A percentile compares a stretch with the other conserved stretches of the same genome.
Evolutionary conservation across 2,329 filamentous ascomycete species (phyloP).

Genomic region (Pyrenophora seminiperda): DNA sequence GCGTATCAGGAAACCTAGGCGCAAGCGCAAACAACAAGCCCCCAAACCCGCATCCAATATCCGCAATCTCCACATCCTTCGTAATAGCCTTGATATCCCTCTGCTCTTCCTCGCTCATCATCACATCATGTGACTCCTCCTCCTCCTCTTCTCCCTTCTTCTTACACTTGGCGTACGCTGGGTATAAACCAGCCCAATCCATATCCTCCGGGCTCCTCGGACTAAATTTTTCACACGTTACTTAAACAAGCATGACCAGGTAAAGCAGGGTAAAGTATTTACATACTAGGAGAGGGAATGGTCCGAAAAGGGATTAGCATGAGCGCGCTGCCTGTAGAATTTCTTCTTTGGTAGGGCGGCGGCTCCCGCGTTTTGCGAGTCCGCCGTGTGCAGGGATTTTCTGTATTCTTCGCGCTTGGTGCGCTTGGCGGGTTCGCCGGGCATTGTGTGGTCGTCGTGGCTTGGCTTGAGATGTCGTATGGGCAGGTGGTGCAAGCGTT

Average conservation of each 20-base stretch:
- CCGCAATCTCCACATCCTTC: slow-evolving; percentile 85
- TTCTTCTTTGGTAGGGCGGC: slow-evolving; percentile 84
- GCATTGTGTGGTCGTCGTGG: slow-evolving; percentile 43
- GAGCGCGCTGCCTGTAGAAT: slow-evolving; percentile 93
- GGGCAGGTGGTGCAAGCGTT: background rate
- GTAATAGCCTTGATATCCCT: slow-evolving; percentile 48
- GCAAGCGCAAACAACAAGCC: slow-evolving; percentile 86
- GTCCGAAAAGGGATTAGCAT: slow-evolving; percentile 98
- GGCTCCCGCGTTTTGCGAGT: slow-evolving; percentile 55
- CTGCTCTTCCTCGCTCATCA: slow-evolving; percentile 20
- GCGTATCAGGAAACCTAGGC: slow-evolving; percentile 76
- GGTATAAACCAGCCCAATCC: slow-evolving; percentile 89
- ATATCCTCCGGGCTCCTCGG: slow-evolving; percentile 79
- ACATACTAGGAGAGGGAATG: slow-evolving; percentile 90
- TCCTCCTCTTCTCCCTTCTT: slow-evolving; percentile 19
- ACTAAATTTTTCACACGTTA: no score
- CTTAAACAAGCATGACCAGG: no score
- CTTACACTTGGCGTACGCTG: slow-evolving; percentile 61
- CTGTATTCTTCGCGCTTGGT: slow-evolving; percentile 57
- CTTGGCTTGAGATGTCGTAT: no score
- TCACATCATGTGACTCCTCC: slow-evolving; percentile 30
- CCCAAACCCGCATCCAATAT: slow-evolving; percentile 97
- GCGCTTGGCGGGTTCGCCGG: slow-evolving; percentile 45
- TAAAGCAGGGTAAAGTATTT: no score
- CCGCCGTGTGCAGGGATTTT: slow-evolving; percentile 41